phyloP scores from a whole-genome alignment of 176 grass and related monocot species.

The Panicum miliaceum region DNA sequence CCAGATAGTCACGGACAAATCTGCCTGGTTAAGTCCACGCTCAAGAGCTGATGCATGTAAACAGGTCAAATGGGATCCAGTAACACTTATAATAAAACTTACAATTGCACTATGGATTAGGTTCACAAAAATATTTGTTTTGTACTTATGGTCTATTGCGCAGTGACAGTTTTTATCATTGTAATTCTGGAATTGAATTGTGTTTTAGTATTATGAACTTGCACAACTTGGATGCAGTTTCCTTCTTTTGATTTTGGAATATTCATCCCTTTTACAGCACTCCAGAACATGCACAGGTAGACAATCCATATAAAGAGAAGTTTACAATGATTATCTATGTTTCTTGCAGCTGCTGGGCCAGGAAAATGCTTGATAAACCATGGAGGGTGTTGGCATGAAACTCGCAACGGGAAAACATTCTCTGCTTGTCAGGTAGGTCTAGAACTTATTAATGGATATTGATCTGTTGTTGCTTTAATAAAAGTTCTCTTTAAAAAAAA shows the following conservation, averaged over 20 bases:
- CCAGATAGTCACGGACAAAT: not conserved
- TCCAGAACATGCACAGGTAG: slow-evolving; percentile 1
- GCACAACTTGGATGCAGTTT: not conserved
- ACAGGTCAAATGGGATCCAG: not conserved
- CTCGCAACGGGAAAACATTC: slow-evolving; percentile 63
- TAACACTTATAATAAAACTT: not conserved
- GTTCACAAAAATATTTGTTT: slow-evolving; percentile 1
- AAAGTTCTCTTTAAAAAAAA: not conserved
- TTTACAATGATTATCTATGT: slow-evolving; percentile 18
- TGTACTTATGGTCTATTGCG: not conserved
- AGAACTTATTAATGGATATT: not conserved
- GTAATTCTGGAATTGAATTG: slow-evolving; percentile 28
- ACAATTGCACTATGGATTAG: not conserved
- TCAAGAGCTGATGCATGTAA: slow-evolving; percentile 3
- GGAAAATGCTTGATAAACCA: slow-evolving; percentile 89
- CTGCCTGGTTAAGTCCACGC: not conserved
- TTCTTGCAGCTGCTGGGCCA: slow-evolving; percentile 77
- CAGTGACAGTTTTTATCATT: slow-evolving; percentile 7
- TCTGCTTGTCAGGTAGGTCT: slow-evolving; percentile 83
- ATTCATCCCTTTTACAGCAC: not conserved
- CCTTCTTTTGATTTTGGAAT: slow-evolving; percentile 18
- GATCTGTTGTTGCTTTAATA: not conserved
- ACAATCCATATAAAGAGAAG: slow-evolving; percentile 8
- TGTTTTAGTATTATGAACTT: slow-evolving; percentile 35
- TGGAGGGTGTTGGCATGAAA: slow-evolving; percentile 85